phyloP scores from a whole-genome alignment of 305 asterid species.

The Fraxinus xanthoxyloides region DNA sequence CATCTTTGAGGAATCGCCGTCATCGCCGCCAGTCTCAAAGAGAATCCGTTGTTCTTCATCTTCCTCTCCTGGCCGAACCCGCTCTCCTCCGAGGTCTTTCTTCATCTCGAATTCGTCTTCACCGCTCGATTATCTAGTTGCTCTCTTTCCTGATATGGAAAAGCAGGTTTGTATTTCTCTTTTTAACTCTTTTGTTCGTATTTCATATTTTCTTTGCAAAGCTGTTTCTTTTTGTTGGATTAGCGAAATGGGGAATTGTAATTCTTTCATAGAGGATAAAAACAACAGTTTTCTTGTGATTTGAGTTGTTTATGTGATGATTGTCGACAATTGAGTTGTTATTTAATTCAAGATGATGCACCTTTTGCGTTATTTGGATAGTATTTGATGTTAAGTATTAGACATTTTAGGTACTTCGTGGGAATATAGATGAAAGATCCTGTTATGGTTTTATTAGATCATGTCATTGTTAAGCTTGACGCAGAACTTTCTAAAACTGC shows the following conservation, averaged over 20 bases:
- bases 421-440: background rate
- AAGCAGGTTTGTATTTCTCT: conserved; percentile 53
- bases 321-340: background rate
- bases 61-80: conserved; percentile 47
- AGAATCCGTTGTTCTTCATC: conserved; percentile 82
- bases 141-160: conserved; percentile 88
- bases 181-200: background rate
- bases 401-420: background rate
- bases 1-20: conserved; percentile 82
- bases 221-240: background rate
- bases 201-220: background rate
- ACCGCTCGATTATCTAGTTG: conserved; percentile 59
- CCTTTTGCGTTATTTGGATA: background rate
- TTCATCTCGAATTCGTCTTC: conserved; percentile 25
- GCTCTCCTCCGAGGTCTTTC: conserved; percentile 61
- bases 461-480: background rate
- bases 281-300: background rate
- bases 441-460: background rate
- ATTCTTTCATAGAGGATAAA: background rate
- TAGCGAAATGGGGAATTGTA: background rate
- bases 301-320: background rate
- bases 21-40: conserved; percentile 79
- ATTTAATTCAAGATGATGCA: background rate
- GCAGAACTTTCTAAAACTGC: background rate
- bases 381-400: background rate